Base-by-base conservation (phyloP, 495 filamentous ascomycete species). In the Penicillium bovifimosum region DNA sequence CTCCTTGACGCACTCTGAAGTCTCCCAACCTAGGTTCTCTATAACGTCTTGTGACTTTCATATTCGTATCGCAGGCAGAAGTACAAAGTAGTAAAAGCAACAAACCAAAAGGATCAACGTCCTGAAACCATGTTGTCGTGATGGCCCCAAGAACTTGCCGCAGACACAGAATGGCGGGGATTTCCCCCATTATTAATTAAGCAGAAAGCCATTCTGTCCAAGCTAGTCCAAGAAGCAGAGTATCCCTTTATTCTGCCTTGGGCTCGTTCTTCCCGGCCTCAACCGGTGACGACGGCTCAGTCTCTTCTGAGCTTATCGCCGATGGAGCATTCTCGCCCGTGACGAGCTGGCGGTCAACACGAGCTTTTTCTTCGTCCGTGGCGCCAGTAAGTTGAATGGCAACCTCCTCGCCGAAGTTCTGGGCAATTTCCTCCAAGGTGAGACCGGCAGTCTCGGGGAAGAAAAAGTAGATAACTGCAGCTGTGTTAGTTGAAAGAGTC, bases 371-470 rank as follows among this genome's bases (percentile, higher is more conserved):
- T 28, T 68, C 67, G 17, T 70, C 67, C 2, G 65, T 64, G 0
- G 59, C 57, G 39, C 64, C 61, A 14, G 65, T 68, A 13, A 72
- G 44, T n/a, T 68, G 49, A 16, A 73, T 66, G 7, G 68, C 69
- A 14, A 73, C 69, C 42, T 73, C 64, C 40, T 73, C 69, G n/a
- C 68, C 69, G 29, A 73, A 73, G 41, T 65, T 66, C 51, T 61
- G 60, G n/a, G 72, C 74, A 34, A 78, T 73, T 43, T 78, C 75
- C 46, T 78, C 75, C 8, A 77, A 58, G 0, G 75, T 80, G 47
- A 77, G 58, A 1, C 73, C 76, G 40, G 79, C 80, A 26, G 72
- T 66, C 49, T 76, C 74, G 13, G 74, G 74, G 52, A 79, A 81
- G 60, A 79, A 75, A 53, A 78, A 76, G 55, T 77, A 78, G 47